phyloP scores from a whole-genome alignment of 352 stramenopile genomes.

The Phytophthora citrophthora region DNA sequence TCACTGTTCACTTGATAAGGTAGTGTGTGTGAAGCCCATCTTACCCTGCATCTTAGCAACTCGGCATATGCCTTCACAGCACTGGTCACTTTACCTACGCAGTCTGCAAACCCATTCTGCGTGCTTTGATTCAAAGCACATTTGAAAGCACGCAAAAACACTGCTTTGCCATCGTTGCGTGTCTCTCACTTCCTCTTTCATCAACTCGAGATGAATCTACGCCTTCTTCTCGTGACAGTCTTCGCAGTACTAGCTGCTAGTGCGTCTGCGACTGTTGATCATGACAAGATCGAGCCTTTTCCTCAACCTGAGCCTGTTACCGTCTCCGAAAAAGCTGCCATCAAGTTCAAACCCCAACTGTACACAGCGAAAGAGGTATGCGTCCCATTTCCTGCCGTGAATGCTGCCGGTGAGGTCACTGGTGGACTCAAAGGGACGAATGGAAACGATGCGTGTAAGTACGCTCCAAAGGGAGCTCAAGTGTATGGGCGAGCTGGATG shows the following conservation, averaged over 20 bases:
- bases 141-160: too few relatives aligned
- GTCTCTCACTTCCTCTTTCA: neutral
- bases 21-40: neutral
- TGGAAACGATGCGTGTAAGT: neutral
- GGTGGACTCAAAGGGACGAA: neutral
- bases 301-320: neutral
- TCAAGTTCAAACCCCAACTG: slow-evolving; percentile 2
- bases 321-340: neutral
- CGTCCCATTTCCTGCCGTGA: neutral
- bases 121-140: too few relatives aligned
- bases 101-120: too few relatives aligned
- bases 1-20: too few relatives aligned
- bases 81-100: neutral
- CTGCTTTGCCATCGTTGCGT: neutral
- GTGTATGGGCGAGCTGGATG: neutral
- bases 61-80: neutral
- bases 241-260: neutral
- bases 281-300: neutral
- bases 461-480: neutral
- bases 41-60: neutral
- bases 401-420: neutral
- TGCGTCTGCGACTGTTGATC: neutral
- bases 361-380: neutral
- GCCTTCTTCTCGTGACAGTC: neutral
- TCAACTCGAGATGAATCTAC: neutral